These are phyloP conservation scores for Candida ficus DNA, from an alignment of 805 yeast species.

Conservation along the genomic window DNA sequence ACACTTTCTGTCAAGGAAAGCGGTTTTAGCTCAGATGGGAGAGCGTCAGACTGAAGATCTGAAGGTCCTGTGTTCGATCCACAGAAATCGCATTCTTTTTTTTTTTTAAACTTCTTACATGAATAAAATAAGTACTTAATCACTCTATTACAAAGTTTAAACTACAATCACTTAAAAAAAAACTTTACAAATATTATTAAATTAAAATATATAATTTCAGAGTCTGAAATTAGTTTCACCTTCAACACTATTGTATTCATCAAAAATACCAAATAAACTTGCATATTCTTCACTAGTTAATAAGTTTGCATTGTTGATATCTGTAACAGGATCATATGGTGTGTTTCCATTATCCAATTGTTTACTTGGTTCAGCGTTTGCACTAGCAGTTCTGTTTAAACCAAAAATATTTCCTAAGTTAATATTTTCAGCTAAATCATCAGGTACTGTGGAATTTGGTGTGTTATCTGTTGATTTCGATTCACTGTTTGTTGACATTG, in stretches of 20 bases:
- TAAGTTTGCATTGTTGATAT: background rate
- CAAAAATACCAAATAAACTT: slow-evolving; percentile 22
- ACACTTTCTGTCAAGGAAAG: slow-evolving; percentile 2
- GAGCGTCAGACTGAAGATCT: slow-evolving; percentile 43
- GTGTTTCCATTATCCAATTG: no score
- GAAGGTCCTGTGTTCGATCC: slow-evolving; percentile 85
- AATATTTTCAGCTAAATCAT: background rate
- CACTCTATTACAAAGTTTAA: no score
- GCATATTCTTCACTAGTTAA: slow-evolving; percentile 22
- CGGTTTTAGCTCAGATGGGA: slow-evolving; percentile 31
- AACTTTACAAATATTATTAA: background rate
- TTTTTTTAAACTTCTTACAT: slow-evolving; percentile 5
- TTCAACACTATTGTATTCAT: slow-evolving; percentile 15
- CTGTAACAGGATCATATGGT: no score
- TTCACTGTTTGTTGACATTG: background rate
- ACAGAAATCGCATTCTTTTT: slow-evolving; percentile 48
- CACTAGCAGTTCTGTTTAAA: background rate
- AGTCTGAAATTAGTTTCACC: background rate
- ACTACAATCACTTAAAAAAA: no score
- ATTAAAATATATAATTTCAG: background rate
- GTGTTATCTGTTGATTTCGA: background rate
- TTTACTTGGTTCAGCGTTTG: no score
- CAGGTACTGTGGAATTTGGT: background rate
- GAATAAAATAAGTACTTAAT: no score
- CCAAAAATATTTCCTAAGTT: slow-evolving; percentile 9